Percentiles rank a stretch among this genome's conserved stretches.
Conservation (phyloP, 2,329 filamentous ascomycete species). For the Aspergillus novoparasiticus region DNA sequence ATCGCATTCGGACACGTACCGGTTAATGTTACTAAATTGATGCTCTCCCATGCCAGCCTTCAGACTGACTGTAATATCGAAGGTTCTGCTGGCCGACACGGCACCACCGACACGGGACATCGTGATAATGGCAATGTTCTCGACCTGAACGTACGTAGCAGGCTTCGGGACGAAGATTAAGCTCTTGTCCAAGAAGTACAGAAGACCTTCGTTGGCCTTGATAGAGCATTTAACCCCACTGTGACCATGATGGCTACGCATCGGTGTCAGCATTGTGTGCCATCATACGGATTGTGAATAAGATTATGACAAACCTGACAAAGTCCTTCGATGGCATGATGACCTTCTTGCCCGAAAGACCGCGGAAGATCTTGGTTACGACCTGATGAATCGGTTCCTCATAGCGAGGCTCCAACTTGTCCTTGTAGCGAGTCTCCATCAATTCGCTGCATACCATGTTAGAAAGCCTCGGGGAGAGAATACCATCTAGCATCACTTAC, state of each 20-base stretch:
- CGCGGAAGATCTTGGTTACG: conserved; percentile 92
- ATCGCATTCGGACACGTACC: conserved; percentile 45
- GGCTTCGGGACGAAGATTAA: conserved; percentile 99
- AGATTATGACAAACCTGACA: conserved; percentile 59
- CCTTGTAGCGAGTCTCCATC: conserved; percentile 82
- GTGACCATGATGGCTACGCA: conserved; percentile 77
- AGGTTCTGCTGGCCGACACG: conserved; percentile 90
- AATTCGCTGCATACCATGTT: conserved; percentile 57
- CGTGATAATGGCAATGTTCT: conserved; percentile 86
- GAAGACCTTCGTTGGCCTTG: conserved; percentile 96
- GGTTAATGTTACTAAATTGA: conserved; percentile 99
- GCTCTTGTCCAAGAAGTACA: conserved; percentile 96
- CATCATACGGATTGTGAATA: too few species aligned
- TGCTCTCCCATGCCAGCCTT: conserved; percentile 86
- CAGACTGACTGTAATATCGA: conserved; percentile 91
- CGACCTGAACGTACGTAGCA: conserved; percentile 94
- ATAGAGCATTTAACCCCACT: conserved; percentile 99
- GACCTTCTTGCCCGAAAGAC: conserved; percentile 91
- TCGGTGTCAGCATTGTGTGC: conserved; percentile 4
- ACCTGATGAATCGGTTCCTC: conserved; percentile 93
- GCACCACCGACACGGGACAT: conserved; percentile 96
- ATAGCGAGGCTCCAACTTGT: conserved; percentile 85
- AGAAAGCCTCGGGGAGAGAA: conserved; percentile 14
- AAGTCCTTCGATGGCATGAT: conserved; percentile 94
- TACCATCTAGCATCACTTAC: conserved; percentile 30